These are phyloP conservation scores for Aspergillus nidulans DNA, from an alignment of 495 filamentous ascomycete genomes.

Conservation along the genomic window DNA sequence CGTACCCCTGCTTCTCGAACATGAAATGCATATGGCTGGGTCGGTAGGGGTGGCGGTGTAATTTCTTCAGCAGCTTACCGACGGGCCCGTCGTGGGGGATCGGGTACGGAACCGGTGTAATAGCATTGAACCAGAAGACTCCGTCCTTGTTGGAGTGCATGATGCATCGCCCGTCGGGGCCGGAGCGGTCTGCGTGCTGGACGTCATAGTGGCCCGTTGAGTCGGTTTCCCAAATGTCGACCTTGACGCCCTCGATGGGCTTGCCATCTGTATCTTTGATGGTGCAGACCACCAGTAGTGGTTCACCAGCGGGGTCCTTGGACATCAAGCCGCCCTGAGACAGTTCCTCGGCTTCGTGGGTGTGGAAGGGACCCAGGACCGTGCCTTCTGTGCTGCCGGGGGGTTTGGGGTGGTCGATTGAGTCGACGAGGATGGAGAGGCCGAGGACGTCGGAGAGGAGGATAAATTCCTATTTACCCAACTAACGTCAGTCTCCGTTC, in stretches of 20 bases:
- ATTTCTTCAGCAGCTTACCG: conserved; percentile 64
- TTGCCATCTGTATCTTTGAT: conserved; percentile 63
- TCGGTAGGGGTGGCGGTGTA: conserved; percentile 74
- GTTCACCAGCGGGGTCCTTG: conserved; percentile 53
- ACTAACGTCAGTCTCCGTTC: background rate
- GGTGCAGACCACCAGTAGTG: conserved; percentile 72
- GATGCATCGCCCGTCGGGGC: conserved; percentile 76
- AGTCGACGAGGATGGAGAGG: conserved; percentile 83
- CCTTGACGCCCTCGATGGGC: conserved; percentile 65
- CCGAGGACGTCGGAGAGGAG: conserved; percentile 89
- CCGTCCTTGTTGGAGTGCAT: conserved; percentile 68
- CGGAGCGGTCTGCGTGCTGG: conserved; percentile 65
- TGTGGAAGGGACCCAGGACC: conserved; percentile 91
- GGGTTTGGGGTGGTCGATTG: conserved; percentile 88
- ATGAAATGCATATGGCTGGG: conserved; percentile 94
- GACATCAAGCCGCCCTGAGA: conserved; percentile 65
- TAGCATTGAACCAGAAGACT: conserved; percentile 82
- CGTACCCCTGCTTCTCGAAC: conserved; percentile 83
- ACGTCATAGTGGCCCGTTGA: conserved; percentile 85
- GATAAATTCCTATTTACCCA: conserved; percentile 70
- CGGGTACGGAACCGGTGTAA: conserved; percentile 83
- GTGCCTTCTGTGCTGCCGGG: conserved; percentile 74
- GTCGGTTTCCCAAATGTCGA: conserved; percentile 96
- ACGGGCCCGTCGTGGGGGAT: conserved; percentile 90
- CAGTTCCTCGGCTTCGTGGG: conserved; percentile 72